Evolutionary conservation across 768 basidiomycete species (phyloP), one percentile per base, ranked within the genome.

Genomic region (Pleurotus ostreatus): DNA sequence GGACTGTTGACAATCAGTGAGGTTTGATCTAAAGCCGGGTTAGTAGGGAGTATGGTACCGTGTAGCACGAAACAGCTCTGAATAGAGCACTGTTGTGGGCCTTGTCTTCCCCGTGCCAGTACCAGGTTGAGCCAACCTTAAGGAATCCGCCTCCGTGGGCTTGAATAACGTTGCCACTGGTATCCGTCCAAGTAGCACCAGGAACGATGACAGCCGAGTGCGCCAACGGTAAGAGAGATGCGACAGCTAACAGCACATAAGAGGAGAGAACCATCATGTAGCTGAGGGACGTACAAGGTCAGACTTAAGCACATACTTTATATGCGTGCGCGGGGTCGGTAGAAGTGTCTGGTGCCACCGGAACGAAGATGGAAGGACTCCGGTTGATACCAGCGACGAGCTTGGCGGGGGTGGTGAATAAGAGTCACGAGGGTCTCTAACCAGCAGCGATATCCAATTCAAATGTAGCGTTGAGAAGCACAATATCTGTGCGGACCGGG

Each of bases 101-200:
- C 62, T 86, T 86, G 71, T 86, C 83, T 68, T 84, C 83, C 9
- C 83, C 84, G 55, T 76, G 74, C 84, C 83, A 84, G 62, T 84
- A 84, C 65, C 71, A 84, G 1, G 78, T 80, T 9, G 76, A 76
- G 22, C 72, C 78, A 56, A 82, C 79, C 70, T 82, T 83, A 20
- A 85, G 54, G 49, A 85, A 72, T 1, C 83, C 83, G 7, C 75
- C 82, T 9, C 84, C 83, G 64, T 86, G 84, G 4, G 82, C 84
- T 61, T 86, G 84, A 6, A 86, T 86, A 13, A 74, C 68, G 62
- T 79, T 83, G 2, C 84, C 84, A 57, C 72, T 76, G 8, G 82
- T 84, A 61, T 86, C 84, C 5, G 74, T 78, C 84, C 84, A 85
- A 5, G 76, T 73, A 6, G 84, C 83, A 11, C 84, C 84, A 8